Evolutionary conservation across 257 asterid species (phyloP), one percentile per base, ranked within the genome.

Genomic region (Nicotiana tabacum): DNA sequence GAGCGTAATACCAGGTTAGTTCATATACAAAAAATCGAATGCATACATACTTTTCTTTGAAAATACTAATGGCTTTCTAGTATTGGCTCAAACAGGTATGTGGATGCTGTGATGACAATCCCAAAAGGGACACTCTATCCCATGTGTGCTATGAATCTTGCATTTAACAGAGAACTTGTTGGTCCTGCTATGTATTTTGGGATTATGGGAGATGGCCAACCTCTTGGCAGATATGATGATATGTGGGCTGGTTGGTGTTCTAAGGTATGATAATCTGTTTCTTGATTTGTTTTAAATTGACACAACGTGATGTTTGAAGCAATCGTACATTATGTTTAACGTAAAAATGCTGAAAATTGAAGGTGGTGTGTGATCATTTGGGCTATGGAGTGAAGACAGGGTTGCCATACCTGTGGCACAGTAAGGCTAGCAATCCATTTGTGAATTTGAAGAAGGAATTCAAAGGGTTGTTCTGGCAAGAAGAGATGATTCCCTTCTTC

Each of bases 371-470:
- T 5, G 95, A 92, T 82, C 97, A 92, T 68, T 79, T 92, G 84
- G 90, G 90, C 2, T 86, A 87, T 1, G 95, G 97, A 77, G 95
- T 91, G 86, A 92, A 92, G 86, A 92, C 97, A 0, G 94, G 97
- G 81, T 85, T 92, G 84, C 97, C 97, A 11, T 92, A 92, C 51
- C 85, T 92, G 83, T 92, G 97, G 97, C 97, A 92, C 90, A 91
- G 95, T 83, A 92, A 92, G 85, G 97, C 95, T 7, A 92, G 97
- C 89, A 90, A 92, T 85, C 97, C 97, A 2, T 92, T 91, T 61
- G 95, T 89, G 48, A 91, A 92, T 82, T 87, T 92, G 80, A 91
- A 88, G 86, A 92, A 92, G 82, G 95, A 92, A 86, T 90, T 84
- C 92, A 90, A 90, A 30, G 93, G 97, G 65, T 84, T 92, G 6